Percentiles rank a stretch among this genome's conserved stretches.
Evolutionary conservation across 345 rosid genomes (phyloP).

Genomic region (Lepidium sativum): DNA sequence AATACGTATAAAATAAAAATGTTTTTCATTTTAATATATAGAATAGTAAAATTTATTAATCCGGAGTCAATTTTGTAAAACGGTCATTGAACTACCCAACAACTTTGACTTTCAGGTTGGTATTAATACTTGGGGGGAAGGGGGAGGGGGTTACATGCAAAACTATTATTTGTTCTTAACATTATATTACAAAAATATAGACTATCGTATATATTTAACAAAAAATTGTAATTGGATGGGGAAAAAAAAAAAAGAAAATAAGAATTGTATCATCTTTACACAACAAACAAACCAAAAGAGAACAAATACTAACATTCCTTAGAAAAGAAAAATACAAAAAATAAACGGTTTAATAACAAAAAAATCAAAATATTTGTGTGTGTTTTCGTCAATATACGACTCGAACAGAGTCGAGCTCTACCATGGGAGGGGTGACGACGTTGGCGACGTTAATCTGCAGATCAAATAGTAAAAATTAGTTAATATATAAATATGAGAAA

Average conservation of each 20-base stretch:
- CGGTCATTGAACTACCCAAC: too few relatives aligned
- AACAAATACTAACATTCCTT: slow-evolving; percentile 7
- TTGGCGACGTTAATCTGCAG: slow-evolving; percentile 37
- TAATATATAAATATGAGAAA: background rate
- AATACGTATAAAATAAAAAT: too few relatives aligned
- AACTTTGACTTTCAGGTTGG: too few relatives aligned
- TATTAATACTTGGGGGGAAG: too few relatives aligned
- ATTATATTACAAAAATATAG: too few relatives aligned
- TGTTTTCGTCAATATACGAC: background rate
- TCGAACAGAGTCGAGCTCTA: slow-evolving; percentile 20
- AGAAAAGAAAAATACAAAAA: background rate
- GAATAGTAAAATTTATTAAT: too few relatives aligned
- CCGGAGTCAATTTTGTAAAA: too few relatives aligned
- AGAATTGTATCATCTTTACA: slow-evolving; percentile 12
- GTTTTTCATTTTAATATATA: too few relatives aligned
- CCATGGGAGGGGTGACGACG: slow-evolving; percentile 33
- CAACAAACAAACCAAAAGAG: slow-evolving; percentile 7
- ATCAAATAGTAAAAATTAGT: background rate
- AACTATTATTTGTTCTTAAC: too few relatives aligned
- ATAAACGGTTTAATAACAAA: slow-evolving; percentile 1
- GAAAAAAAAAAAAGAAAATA: background rate
- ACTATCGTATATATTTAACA: background rate
- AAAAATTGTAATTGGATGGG: background rate
- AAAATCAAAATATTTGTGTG: background rate
- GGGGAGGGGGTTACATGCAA: too few relatives aligned